Base-by-base conservation (phyloP, 2,329 filamentous ascomycete genomes). In the Cytospora schulzeri region DNA sequence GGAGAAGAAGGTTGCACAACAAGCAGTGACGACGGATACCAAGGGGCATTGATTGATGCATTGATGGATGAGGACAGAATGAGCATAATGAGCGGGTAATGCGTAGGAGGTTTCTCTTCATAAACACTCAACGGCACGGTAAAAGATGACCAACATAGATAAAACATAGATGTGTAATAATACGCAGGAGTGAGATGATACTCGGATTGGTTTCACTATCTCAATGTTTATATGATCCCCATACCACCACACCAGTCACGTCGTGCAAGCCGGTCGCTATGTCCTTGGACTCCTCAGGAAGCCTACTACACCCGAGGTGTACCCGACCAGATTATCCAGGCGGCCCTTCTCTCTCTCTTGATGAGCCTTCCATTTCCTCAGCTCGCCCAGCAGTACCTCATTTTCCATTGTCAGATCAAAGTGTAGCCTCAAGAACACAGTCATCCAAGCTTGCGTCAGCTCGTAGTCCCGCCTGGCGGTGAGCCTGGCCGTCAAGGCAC, bases 371-470 rank as follows among this genome's bases (percentile, higher is more conserved):
- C 92, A 97, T 70, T 84, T 82, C 60, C 77, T 76, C 66, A 97
- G 77, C 55, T 85, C 86, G 1, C 76, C 79, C 54, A 87, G 80
- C 17, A 94, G 75, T 33, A 75, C 71, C 68, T 80, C 77, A 75
- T 72, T 84, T 73, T 78, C 81, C 78, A 79, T 79, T 51, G 85
- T 76, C 45, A 82, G 68, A 68, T 87, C 84, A 68, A 85, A 85
- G 76, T 98, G 94, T 50, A 97, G 79, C 56, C 89, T 86, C 65
- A 99, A 75, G 72, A 98, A 96, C 1, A 98, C 94, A 2, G 90
- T 89, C 93, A 99, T 98, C 94, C 95, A 99, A 0, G 93, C 92
- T 76, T 98, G 93, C 19, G 92, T 91, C 48, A 99, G 83, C 77
- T 99, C 95, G 76, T 96, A 99, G 76, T 98, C 95, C 56, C 85